These are phyloP conservation scores for Globisporangium irregulare DNA, from an alignment of 352 stramenopile species.

Conservation along the genomic window DNA sequence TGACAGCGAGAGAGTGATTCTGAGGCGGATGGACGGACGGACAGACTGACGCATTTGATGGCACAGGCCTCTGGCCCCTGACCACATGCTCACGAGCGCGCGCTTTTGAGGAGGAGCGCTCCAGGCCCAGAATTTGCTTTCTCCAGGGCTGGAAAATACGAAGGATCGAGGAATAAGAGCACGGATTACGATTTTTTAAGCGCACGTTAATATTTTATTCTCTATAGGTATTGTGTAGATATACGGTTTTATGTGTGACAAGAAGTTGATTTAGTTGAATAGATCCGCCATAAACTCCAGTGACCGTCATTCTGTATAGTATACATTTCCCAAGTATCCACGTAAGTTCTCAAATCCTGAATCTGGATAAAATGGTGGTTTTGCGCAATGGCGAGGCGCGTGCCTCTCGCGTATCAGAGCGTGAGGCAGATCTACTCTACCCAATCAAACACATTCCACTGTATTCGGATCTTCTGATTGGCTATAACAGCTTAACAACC, in stretches of 20 bases:
- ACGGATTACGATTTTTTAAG: neutral
- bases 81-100: neutral
- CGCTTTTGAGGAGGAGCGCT: neutral
- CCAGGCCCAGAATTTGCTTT: neutral
- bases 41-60: slow-evolving; percentile 4
- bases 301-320: neutral
- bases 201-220: neutral
- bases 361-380: neutral
- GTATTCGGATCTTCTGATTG: neutral
- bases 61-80: neutral
- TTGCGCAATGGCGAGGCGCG: neutral
- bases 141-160: neutral
- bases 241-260: neutral
- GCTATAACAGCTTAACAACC: neutral
- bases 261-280: neutral
- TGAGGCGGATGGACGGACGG: neutral
- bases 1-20: too few relatives aligned
- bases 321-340: neutral
- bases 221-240: neutral
- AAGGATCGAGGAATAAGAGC: neutral
- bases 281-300: neutral
- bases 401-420: neutral
- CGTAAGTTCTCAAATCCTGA: neutral
- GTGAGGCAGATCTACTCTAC: neutral
- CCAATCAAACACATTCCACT: neutral